Evolutionary conservation across 306 rosid species (phyloP).

Genomic region (Castanea sativa): DNA sequence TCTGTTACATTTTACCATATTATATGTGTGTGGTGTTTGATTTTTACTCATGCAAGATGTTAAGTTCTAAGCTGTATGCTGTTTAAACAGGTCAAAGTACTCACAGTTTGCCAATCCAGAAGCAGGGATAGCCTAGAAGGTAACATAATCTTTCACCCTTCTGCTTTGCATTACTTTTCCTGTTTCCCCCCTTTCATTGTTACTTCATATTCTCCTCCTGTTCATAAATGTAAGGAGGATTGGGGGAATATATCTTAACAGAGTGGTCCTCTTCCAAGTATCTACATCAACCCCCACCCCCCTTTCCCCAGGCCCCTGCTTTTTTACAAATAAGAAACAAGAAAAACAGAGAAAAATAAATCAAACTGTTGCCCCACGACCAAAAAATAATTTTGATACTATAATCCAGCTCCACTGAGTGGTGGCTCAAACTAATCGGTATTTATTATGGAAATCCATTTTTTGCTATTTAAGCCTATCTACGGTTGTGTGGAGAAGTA

Average conservation of each 20-base stretch:
- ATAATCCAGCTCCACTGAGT: neutral
- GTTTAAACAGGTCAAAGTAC: constrained; percentile 72
- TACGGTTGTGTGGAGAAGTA: neutral
- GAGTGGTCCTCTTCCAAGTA: neutral
- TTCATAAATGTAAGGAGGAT: neutral
- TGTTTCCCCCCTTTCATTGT: neutral
- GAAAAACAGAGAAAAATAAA: neutral
- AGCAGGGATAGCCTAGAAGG: constrained; percentile 51
- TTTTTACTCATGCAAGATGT: constrained; percentile 7
- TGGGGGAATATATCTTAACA: neutral
- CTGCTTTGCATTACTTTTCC: neutral
- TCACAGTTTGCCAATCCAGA: constrained; percentile 78
- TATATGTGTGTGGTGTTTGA: neutral
- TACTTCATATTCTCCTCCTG: neutral
- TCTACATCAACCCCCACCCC: neutral
- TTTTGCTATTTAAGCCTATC: neutral
- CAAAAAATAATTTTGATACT: neutral
- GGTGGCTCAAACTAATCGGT: neutral
- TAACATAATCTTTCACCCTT: constrained; percentile 21
- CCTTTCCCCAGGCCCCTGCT: neutral
- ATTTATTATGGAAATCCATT: neutral
- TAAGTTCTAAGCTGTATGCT: constrained; percentile 21
- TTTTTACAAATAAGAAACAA: neutral
- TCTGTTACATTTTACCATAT: neutral
- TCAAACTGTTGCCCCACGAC: neutral